Evolutionary conservation across 176 grass and related monocot species (phyloP), one percentile per base, ranked within the genome.

Genomic region (Bothriochloa decipiens): DNA sequence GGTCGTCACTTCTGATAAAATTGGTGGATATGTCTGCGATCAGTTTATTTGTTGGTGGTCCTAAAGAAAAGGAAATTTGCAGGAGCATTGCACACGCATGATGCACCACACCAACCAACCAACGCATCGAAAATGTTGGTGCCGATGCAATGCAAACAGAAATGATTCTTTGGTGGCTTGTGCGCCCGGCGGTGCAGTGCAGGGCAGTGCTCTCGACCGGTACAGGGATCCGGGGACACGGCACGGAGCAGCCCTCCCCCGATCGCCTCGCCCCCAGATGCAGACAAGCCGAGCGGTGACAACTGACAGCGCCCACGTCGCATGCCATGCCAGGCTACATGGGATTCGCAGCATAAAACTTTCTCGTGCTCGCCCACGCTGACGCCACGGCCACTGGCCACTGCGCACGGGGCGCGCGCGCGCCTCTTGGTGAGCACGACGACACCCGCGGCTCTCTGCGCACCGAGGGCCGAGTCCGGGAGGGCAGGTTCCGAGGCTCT

Each of bases 191-290:
- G 67, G 39, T 15, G 68, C 37, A 42, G 39, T 72, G 27, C 28
- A 4, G 16, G 32, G 29, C 47, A 72, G 41, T 73, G 70, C 70
- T 17, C 42, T 49, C 25, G 70, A 16, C 25, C 70, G 70, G 41
- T 72, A 16, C 70, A 26, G 42, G 42, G 23, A 10, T 73, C n/a
- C 25, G 42, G 70, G 42, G 42, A 17, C 70, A 26, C 12, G n/a
- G 41, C 11, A 1, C 61, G 25, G 11, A 26, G 60, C 61, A 27
- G 35, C 35, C 70, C 70, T 49, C 25, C 70, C 70, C 70, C 25
- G 70, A 73, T 49, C 25, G 42, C 70, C 70, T 49, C 70, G 70
- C 70, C 70, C 70, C 70, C 42, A 17, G 42, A 49, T 42, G 42
- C 7, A 28, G 42, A 28, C 70, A 46, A 47, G 11, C 3, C n/a